phyloP scores from a whole-genome alignment of 1,284 basidiomycete genomes.

The Cystobasidiaceae sp. region DNA sequence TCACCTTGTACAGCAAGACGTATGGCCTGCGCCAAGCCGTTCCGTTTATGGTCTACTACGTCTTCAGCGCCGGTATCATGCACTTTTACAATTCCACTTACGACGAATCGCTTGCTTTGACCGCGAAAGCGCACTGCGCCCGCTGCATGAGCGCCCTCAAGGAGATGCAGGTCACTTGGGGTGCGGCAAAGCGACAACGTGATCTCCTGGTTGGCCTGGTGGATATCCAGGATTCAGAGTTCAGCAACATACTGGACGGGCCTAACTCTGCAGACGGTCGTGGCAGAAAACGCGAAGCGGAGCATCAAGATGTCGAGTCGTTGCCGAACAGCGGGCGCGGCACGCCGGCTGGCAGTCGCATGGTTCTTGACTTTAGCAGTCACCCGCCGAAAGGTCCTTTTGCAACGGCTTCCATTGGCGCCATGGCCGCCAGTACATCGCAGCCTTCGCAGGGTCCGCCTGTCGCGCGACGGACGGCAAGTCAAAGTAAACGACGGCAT shows the following conservation, averaged over 20 bases:
- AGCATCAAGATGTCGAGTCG: slow-evolving; percentile 24
- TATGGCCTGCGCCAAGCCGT: slow-evolving; percentile 63
- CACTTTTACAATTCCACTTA: slow-evolving; percentile 42
- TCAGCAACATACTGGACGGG: not conserved
- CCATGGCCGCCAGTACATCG: too few relatives aligned
- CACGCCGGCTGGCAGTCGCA: not conserved
- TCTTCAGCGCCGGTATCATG: slow-evolving; percentile 74
- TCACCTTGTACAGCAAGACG: slow-evolving; percentile 47
- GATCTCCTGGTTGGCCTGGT: slow-evolving; percentile 61
- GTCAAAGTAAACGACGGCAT: slow-evolving; percentile 10
- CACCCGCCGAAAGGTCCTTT: not conserved
- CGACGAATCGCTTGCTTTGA: slow-evolving; percentile 38
- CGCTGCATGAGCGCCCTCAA: slow-evolving; percentile 65
- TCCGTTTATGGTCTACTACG: slow-evolving; percentile 66
- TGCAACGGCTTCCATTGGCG: not conserved
- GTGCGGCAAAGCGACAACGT: slow-evolving; percentile 68
- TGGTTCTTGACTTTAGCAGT: not conserved
- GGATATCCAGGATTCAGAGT: slow-evolving; percentile 34
- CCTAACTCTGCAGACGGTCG: not conserved
- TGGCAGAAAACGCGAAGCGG: slow-evolving; percentile 16
- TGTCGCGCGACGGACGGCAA: not conserved
- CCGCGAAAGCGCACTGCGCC: slow-evolving; percentile 53
- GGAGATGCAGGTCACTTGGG: slow-evolving; percentile 68
- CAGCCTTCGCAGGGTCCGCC: not conserved
- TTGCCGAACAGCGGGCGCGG: not conserved